Evolutionary conservation across 2,329 filamentous ascomycete genomes (phyloP).

Genomic region (Colletotrichum nymphaeae): DNA sequence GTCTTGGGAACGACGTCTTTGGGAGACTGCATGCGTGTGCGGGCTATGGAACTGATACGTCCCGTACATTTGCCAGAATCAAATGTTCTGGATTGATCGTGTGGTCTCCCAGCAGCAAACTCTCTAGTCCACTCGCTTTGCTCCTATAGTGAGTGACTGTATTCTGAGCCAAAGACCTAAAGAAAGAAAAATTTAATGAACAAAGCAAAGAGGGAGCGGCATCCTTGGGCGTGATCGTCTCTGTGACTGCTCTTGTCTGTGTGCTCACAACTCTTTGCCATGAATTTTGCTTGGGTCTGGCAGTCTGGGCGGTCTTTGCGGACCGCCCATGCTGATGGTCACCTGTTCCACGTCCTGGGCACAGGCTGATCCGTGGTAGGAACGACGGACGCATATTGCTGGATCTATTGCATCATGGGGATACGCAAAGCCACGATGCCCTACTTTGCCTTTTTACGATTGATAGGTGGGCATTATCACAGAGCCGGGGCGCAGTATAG

Average conservation of each 20-base stretch:
- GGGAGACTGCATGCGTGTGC: conserved; percentile 15
- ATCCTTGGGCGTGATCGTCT: conserved; percentile 30
- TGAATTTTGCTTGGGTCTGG: background rate
- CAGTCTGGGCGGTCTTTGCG: background rate
- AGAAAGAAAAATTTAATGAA: conserved; percentile 31
- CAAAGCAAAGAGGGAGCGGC: conserved; percentile 30
- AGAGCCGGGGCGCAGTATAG: conserved; percentile 13
- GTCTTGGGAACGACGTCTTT: background rate
- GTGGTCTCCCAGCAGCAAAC: conserved; percentile 17
- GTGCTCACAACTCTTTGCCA: conserved; percentile 26
- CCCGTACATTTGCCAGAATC: background rate
- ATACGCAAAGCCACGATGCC: too few relatives aligned
- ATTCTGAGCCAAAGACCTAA: conserved; percentile 30
- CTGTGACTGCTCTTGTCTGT: conserved; percentile 30
- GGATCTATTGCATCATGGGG: too few relatives aligned
- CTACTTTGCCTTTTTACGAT: too few relatives aligned
- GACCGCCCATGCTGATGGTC: too few relatives aligned
- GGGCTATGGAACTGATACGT: background rate
- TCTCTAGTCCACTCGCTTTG: conserved; percentile 28
- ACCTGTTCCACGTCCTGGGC: background rate
- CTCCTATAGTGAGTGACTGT: conserved; percentile 31
- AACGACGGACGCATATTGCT: background rate
- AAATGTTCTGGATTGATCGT: conserved; percentile 14
- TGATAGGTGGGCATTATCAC: too few relatives aligned
- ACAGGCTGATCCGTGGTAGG: background rate